These are phyloP conservation scores for Pleurotus pulmonarius DNA, from an alignment of 768 basidiomycete species.

Conservation along the genomic window DNA sequence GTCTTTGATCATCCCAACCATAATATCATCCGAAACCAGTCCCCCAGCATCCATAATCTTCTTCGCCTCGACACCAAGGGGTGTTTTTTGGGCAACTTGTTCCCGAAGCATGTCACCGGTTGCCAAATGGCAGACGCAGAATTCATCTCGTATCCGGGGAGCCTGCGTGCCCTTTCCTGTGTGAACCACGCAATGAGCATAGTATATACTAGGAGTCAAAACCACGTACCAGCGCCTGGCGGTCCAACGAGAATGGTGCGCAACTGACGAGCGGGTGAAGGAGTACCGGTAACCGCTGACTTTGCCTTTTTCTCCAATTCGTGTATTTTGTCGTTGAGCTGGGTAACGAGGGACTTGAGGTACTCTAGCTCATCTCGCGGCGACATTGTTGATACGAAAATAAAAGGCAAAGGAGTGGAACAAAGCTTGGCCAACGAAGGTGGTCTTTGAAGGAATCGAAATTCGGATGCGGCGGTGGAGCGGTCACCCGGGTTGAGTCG, in stretches of 20 bases:
- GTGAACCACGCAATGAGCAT: not conserved
- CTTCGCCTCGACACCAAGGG: slow-evolving; percentile 89
- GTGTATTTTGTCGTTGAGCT: slow-evolving; percentile 88
- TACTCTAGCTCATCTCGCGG: slow-evolving; percentile 83
- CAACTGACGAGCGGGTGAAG: slow-evolving; percentile 73
- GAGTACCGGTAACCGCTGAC: slow-evolving; percentile 31
- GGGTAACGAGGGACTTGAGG: slow-evolving; percentile 86
- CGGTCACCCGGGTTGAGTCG: slow-evolving; percentile 7
- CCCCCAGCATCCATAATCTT: slow-evolving; percentile 96
- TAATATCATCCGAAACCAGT: slow-evolving; percentile 94
- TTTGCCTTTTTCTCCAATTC: slow-evolving; percentile 72
- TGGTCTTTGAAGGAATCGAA: slow-evolving; percentile 7
- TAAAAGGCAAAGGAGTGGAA: slow-evolving; percentile 12
- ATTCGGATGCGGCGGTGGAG: slow-evolving; percentile 4
- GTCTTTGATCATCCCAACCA: slow-evolving; percentile 96
- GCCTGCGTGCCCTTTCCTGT: slow-evolving; percentile 98
- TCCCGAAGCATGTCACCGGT: slow-evolving; percentile 99
- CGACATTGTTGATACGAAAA: slow-evolving; percentile 41
- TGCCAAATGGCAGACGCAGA: slow-evolving; percentile 96
- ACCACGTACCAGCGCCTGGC: slow-evolving; percentile 84
- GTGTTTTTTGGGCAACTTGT: slow-evolving; percentile 84
- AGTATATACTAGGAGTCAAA: not conserved
- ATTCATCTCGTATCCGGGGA: slow-evolving; percentile 86
- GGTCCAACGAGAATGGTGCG: slow-evolving; percentile 94
- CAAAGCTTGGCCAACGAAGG: slow-evolving; percentile 10